Base-by-base conservation (phyloP, 106 monocot genomes). In the Dendrobium nobile region DNA sequence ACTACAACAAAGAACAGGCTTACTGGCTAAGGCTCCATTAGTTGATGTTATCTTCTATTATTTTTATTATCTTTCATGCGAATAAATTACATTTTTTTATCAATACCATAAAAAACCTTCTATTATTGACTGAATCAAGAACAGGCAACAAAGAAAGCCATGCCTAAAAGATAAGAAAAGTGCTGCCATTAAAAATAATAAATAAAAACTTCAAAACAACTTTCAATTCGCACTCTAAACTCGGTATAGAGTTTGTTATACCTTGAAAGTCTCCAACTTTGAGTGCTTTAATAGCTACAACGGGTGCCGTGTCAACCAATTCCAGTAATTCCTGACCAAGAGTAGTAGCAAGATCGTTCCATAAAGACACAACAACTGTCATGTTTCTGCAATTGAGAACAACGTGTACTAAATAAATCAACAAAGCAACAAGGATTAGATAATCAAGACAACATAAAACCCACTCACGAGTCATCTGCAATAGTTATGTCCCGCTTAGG, bases 221-320 rank as follows among this genome's bases (percentile, higher is more conserved):
- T 54, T 54, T 54, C 16, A 54, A 9, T 0, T 54, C 13, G 13
- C 16, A 54, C 16, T 9, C 54, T 54, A 16, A 5, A 54, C 16
- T 54, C 9, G 16, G 16, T 7, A 54, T 54, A 54, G 16, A 56
- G 54, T 74, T 15, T 19, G 67, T 24, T 7, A 67, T 85, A 92
- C 97, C 97, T 95, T 92, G 95, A 54, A 98, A 98, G 61, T 98
- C 93, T 77, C 90, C 95, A 61, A 95, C 95, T 93, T 91, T 99
- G 1, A 99, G 93, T 72, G 83, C 78, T 80, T 90, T 99, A 41
- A 95, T 93, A 26, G 99, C 95, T 24, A 99, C 88, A 44, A 93
- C 54, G 68, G 99, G 98, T 13, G 85, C 9, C 47, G 72, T 83
- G 1, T 93, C 91, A 79, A 85, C 88, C 81, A 88, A 88, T 33